A percentile compares a stretch with the other conserved stretches of the same genome.
Evolutionary conservation across 1,284 basidiomycete species (phyloP).

Genomic region (Vanrija sp.): DNA sequence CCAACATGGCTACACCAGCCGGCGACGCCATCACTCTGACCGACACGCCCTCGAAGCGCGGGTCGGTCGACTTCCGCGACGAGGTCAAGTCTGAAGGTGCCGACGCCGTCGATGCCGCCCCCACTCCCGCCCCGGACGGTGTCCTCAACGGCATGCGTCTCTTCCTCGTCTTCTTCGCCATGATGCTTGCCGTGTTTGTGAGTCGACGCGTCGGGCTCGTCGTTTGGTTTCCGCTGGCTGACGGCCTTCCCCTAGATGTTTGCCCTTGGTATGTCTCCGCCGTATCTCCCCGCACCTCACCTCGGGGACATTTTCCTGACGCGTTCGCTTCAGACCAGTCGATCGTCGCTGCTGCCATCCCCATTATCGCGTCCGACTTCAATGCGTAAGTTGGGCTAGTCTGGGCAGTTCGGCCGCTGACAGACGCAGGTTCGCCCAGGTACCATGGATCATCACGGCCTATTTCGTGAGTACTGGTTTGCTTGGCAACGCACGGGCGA

Average conservation of each 20-base stretch:
- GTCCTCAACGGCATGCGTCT: conserved; percentile 27
- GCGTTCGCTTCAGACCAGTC: conserved; percentile 34
- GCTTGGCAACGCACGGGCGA: conserved; percentile 1
- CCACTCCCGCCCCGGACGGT: conserved; percentile 12
- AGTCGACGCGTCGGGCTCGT: conserved; percentile 9
- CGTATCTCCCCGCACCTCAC: conserved; percentile 2
- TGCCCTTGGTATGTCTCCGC: conserved; percentile 12
- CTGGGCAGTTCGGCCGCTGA: not conserved
- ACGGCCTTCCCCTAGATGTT: conserved; percentile 15
- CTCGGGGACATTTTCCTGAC: conserved; percentile 9
- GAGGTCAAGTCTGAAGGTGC: not conserved
- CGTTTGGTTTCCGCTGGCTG: not conserved
- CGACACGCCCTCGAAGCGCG: not conserved
- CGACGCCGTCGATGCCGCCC: not conserved
- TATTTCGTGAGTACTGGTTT: conserved; percentile 48
- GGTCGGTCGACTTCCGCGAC: not conserved
- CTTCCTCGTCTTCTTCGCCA: conserved; percentile 32
- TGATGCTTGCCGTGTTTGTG: conserved; percentile 44
- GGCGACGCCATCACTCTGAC: conserved; percentile 2
- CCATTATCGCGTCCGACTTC: conserved; percentile 52
- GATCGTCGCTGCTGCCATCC: conserved; percentile 50
- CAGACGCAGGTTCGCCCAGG: conserved; percentile 30
- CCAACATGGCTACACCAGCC: not conserved
- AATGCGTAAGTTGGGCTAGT: conserved; percentile 33
- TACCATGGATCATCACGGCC: conserved; percentile 51